Percentiles rank a stretch among this genome's conserved stretches.
Evolutionary conservation across 305 asterid genomes (phyloP).

Genomic region (Andrographis paniculata): DNA sequence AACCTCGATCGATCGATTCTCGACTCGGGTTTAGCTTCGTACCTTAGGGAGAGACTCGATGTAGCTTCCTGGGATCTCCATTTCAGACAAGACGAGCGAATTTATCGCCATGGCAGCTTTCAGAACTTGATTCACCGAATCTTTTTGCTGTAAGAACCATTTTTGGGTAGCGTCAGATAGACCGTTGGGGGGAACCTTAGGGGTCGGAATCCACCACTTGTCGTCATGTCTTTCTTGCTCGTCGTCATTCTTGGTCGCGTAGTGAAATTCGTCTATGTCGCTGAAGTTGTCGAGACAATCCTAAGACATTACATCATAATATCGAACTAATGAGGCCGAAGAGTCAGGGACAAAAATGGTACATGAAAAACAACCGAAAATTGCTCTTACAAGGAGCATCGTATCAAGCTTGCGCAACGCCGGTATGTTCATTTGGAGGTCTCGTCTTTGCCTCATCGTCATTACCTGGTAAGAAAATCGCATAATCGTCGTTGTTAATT

Average conservation of each 20-base stretch:
- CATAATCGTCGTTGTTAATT: background rate
- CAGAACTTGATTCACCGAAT: conserved; percentile 73
- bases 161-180: conserved; percentile 56
- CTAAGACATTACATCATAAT: conserved; percentile 24
- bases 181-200: conserved; percentile 73
- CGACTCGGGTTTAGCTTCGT: background rate
- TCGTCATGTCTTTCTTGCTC: conserved; percentile 41
- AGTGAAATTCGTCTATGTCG: conserved; percentile 60
- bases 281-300: conserved; percentile 79
- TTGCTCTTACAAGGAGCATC: conserved; percentile 63
- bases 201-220: conserved; percentile 96
- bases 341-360: background rate
- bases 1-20: background rate
- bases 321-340: background rate
- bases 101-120: conserved; percentile 97
- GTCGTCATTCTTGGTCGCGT: conserved; percentile 36
- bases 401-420: conserved; percentile 74
- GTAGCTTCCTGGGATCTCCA: conserved; percentile 77
- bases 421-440: conserved; percentile 84
- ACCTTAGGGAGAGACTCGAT: conserved; percentile 92
- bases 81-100: conserved; percentile 68
- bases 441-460: conserved; percentile 63
- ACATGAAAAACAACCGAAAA: background rate
- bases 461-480: conserved; percentile 39
- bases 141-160: conserved; percentile 80